These are phyloP conservation scores for Penicillium desertorum DNA, from an alignment of 495 filamentous ascomycete genomes.

Conservation along the genomic window DNA sequence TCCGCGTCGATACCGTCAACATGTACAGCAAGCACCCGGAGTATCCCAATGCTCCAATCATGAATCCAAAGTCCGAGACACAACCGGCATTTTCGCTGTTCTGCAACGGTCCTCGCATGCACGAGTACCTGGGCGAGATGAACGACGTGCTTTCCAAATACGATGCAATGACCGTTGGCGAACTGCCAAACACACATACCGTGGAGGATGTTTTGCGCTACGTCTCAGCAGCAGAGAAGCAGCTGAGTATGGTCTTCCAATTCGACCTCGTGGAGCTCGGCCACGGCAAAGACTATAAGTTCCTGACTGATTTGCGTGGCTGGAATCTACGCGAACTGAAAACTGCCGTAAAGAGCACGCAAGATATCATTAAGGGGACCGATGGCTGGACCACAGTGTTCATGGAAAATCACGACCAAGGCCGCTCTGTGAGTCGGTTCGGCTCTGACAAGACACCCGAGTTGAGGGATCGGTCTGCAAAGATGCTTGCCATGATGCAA, in stretches of 20 bases:
- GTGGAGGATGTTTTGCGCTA: conserved; percentile 46
- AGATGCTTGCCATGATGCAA: conserved; percentile 53
- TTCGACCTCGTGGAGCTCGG: conserved; percentile 54
- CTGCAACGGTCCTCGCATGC: conserved; percentile 58
- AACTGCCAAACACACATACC: conserved; percentile 47
- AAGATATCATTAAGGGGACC: conserved; percentile 47
- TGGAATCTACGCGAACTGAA: conserved; percentile 47
- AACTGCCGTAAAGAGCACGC: conserved; percentile 35
- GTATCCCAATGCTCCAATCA: conserved; percentile 46
- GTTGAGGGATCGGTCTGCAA: conserved; percentile 46
- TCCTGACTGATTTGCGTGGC: conserved; percentile 37
- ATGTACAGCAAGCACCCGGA: conserved; percentile 49
- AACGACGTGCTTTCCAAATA: conserved; percentile 45
- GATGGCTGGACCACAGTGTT: conserved; percentile 56
- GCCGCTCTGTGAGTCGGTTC: conserved; percentile 48
- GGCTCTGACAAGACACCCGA: conserved; percentile 44
- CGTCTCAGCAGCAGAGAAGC: conserved; percentile 42
- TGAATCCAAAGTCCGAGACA: conserved; percentile 35
- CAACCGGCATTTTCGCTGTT: conserved; percentile 49
- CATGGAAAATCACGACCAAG: conserved; percentile 43
- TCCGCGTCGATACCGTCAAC: conserved; percentile 59
- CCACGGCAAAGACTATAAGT: conserved; percentile 37
- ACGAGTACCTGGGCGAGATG: conserved; percentile 54
- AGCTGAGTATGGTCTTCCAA: conserved; percentile 58
- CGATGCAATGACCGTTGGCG: conserved; percentile 51